Evolutionary conservation across 306 rosid species (phyloP).

Genomic region (Betula pendula): DNA sequence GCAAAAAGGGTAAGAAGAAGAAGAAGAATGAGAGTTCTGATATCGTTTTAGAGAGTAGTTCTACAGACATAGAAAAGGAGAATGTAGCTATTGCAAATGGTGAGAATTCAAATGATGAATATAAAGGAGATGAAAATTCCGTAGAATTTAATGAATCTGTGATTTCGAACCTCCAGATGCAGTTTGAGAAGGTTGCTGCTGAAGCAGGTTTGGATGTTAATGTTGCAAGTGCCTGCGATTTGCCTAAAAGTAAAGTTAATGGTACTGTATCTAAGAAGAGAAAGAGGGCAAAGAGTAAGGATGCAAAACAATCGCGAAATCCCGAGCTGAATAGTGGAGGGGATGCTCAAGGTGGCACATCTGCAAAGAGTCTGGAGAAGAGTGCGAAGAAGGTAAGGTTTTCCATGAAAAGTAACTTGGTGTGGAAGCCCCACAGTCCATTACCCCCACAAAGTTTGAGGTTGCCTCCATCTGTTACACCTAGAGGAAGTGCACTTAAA

Average conservation of each 20-base stretch:
- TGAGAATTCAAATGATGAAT: conserved; percentile 30
- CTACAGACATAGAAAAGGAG: conserved; percentile 24
- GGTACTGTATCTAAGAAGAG: conserved; percentile 69
- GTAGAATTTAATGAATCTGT: conserved; percentile 48
- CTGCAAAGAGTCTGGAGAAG: conserved; percentile 59
- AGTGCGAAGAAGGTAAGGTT: conserved; percentile 78
- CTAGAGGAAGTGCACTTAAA: conserved; percentile 99
- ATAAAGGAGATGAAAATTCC: conserved; percentile 20
- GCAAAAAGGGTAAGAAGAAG: conserved; percentile 36
- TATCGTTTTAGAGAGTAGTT: conserved; percentile 13
- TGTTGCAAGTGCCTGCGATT: conserved; percentile 42
- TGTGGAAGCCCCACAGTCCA: conserved; percentile 92
- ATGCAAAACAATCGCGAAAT: conserved; percentile 37
- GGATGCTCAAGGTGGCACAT: conserved; percentile 41
- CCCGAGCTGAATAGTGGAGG: conserved; percentile 31
- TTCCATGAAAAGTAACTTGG: conserved; percentile 89
- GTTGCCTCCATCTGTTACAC: conserved; percentile 89
- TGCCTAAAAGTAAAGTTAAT: conserved; percentile 26
- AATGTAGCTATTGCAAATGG: conserved; percentile 37
- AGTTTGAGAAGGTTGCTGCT: conserved; percentile 84
- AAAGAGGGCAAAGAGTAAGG: conserved; percentile 68
- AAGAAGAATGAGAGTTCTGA: conserved; percentile 34
- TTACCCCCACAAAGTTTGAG: conserved; percentile 90
- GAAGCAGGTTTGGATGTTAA: conserved; percentile 64
- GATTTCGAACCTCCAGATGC: conserved; percentile 79